phyloP scores from a whole-genome alignment of 2,329 filamentous ascomycete species.

The Talaromyces verruculosus region DNA sequence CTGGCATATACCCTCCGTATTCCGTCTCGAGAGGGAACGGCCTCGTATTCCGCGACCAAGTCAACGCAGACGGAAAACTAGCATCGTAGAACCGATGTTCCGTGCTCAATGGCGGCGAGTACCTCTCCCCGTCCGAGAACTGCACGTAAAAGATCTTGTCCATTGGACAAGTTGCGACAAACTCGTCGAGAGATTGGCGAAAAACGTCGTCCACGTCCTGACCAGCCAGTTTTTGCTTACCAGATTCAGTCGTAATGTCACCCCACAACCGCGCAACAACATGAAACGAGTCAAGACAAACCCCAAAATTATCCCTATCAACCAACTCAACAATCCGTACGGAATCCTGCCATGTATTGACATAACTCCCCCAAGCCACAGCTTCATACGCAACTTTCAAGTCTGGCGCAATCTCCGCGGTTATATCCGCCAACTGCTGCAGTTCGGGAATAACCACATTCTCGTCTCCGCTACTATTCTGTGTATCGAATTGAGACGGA shows the following conservation, averaged over 20 bases:
- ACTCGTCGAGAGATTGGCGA: neutral
- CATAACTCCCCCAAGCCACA: slow-evolving; percentile 29
- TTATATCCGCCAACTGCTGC: slow-evolving; percentile 7
- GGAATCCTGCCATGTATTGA: slow-evolving; percentile 31
- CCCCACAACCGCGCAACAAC: slow-evolving; percentile 30
- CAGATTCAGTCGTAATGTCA: slow-evolving; percentile 24
- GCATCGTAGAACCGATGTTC: slow-evolving; percentile 25
- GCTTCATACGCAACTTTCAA: slow-evolving; percentile 31
- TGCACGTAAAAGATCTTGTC: slow-evolving; percentile 25
- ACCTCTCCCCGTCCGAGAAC: slow-evolving; percentile 30
- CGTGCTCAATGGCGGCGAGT: slow-evolving; percentile 24
- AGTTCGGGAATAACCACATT: slow-evolving; percentile 7
- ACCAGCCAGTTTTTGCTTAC: slow-evolving; percentile 3
- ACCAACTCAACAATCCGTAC: slow-evolving; percentile 29
- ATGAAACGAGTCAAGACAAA: slow-evolving; percentile 35
- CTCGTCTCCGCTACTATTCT: slow-evolving; percentile 1
- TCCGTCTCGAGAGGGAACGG: slow-evolving; percentile 29
- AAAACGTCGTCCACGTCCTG: neutral
- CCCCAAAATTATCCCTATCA: slow-evolving; percentile 31
- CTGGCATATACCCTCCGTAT: slow-evolving; percentile 16
- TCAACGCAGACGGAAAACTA: slow-evolving; percentile 18
- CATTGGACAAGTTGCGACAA: neutral
- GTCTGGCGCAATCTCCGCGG: slow-evolving; percentile 17
- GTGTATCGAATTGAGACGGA: slow-evolving; percentile 13
- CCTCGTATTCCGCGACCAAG: slow-evolving; percentile 26